These are phyloP conservation scores for Stramenopiles sp. DNA, from an alignment of 352 stramenopile species.

Conservation along the genomic window DNA sequence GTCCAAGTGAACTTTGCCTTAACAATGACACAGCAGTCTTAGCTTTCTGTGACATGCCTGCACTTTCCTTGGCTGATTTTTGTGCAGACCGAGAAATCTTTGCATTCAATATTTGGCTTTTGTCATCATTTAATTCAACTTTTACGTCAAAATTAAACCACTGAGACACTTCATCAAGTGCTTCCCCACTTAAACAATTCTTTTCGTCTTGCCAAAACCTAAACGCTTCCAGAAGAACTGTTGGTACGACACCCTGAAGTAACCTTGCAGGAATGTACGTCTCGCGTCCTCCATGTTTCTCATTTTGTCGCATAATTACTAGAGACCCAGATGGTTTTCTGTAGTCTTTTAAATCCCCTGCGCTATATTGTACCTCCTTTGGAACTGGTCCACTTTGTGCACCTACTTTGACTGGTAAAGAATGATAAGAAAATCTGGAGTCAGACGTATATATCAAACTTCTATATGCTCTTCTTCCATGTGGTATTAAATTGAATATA, in stretches of 20 bases:
- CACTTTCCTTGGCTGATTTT: slow-evolving; percentile 17
- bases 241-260: slow-evolving; percentile 75
- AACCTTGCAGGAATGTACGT: slow-evolving; percentile 70
- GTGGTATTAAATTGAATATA: slow-evolving; percentile 86
- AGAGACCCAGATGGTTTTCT: slow-evolving; percentile 49
- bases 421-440: slow-evolving; percentile 70
- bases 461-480: slow-evolving; percentile 81
- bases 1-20: neutral
- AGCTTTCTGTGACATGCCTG: slow-evolving; percentile 30
- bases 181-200: slow-evolving; percentile 75
- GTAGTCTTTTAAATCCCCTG: slow-evolving; percentile 38
- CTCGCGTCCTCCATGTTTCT: slow-evolving; percentile 40
- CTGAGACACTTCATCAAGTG: slow-evolving; percentile 51
- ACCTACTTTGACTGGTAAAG: slow-evolving; percentile 48
- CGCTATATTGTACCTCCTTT: slow-evolving; percentile 33
- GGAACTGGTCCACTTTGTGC: slow-evolving; percentile 37
- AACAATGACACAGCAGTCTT: slow-evolving; percentile 16
- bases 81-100: slow-evolving; percentile 13
- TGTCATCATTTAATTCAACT: slow-evolving; percentile 31
- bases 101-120: slow-evolving; percentile 25
- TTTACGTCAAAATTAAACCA: slow-evolving; percentile 61
- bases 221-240: slow-evolving; percentile 79
- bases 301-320: slow-evolving; percentile 55
- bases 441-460: slow-evolving; percentile 92
- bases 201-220: slow-evolving; percentile 89